A percentile compares a stretch with the other conserved stretches of the same genome.
These are phyloP conservation scores for Ampelocalamus luodianensis DNA, from an alignment of 176 grass and related monocot species.

Conservation along the genomic window DNA sequence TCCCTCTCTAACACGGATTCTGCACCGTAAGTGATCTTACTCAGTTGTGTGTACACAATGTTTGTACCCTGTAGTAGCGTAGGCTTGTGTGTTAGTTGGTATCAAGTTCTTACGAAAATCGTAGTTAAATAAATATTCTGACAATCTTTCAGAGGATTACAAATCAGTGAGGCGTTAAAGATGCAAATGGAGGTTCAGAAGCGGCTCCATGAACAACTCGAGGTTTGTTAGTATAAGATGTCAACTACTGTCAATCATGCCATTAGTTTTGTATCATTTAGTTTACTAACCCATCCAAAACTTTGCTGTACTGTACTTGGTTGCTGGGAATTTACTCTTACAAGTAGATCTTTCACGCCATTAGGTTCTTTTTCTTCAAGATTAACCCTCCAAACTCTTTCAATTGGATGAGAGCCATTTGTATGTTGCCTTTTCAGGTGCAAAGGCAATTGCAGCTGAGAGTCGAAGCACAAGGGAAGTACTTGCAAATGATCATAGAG, in stretches of 20 bases:
- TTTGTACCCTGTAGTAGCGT: background rate
- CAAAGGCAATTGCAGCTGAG: slow-evolving; percentile 94
- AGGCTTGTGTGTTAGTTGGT: background rate
- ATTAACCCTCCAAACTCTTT: background rate
- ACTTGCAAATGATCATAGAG: slow-evolving; percentile 97
- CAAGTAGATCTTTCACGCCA: background rate
- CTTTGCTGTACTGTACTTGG: background rate
- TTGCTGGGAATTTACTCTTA: background rate
- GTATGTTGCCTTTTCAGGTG: slow-evolving; percentile 60
- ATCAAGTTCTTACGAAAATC: background rate
- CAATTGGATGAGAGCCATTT: background rate
- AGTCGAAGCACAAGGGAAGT: slow-evolving; percentile 94
- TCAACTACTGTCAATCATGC: background rate
- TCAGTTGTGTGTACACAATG: background rate
- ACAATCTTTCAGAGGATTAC: slow-evolving; percentile 68
- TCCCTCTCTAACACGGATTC: slow-evolving; percentile 72
- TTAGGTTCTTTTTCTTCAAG: background rate
- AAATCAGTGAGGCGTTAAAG: slow-evolving; percentile 83
- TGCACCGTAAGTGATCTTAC: slow-evolving; percentile 70
- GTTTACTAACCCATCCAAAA: background rate
- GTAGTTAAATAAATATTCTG: slow-evolving; percentile 33
- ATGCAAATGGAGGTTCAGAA: slow-evolving; percentile 99
- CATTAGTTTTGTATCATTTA: background rate
- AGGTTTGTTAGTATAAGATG: slow-evolving; percentile 57
- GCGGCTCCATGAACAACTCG: slow-evolving; percentile 90